Base-by-base conservation (phyloP, 1,284 basidiomycete species). In the Xerocomus amazonicus region DNA sequence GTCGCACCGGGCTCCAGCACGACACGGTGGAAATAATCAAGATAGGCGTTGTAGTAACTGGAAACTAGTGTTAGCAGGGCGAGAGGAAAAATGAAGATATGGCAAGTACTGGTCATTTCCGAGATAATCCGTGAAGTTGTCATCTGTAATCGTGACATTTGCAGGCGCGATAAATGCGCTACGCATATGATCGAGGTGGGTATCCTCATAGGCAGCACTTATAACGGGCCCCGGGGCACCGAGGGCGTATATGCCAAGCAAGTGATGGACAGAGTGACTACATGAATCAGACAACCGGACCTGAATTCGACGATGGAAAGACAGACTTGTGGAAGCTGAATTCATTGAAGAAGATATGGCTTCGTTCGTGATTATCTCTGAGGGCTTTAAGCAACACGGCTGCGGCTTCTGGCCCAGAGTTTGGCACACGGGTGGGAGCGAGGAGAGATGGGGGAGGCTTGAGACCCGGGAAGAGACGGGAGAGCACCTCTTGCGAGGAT, bases 311-410 rank as follows among this genome's bases (percentile, higher is more conserved):
- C 4, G 6, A 39, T 26, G 32, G 37, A 16, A 39, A 13, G 32
- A 38, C 63, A 27, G 56, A 78, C 78, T 84, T 84, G 67, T 85
- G 82, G 56, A 80, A 84, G 2, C 73, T 70, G 48, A 63, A 69
- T 17, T 81, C 73, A 52, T 84, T 83, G 68, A 84, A 83, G 62
- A 80, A 85, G 35, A 77, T 70, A 56, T 86, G 81, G 68, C 75
- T 77, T 14, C 72, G 73, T 37, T 74, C 68, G 52, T 83, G 78
- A 56, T 87, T 82, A 44, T 81, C 73, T 51, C 73, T 75, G 44
- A 86, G 70, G 0, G 75, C 67, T 27, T 70, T 67, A 6, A 70
- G 66, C 4, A 83, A 61, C 2, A 69, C 66, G 16, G 66, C 60
- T 9, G 73, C 73, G 0, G 82, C 78, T 35, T 74, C 72, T 16